These are phyloP conservation scores for Drechslera avenae DNA, from an alignment of 2,329 filamentous ascomycete species.

Conservation along the genomic window DNA sequence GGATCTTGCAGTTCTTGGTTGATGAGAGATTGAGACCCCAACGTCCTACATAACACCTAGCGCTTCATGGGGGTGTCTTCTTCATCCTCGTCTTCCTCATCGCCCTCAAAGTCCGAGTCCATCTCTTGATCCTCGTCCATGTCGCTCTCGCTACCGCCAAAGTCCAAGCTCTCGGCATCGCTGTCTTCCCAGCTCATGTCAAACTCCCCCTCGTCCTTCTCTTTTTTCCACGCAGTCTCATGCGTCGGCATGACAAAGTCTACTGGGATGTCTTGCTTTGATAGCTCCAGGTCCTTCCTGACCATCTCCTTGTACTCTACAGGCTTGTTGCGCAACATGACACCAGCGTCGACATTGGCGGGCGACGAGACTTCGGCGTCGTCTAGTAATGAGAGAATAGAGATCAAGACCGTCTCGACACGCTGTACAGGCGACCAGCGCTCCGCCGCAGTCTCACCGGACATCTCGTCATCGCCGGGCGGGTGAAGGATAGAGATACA, in stretches of 20 bases:
- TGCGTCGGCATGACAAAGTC: conserved; percentile 82
- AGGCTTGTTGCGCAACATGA: conserved; percentile 78
- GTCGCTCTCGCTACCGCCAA: conserved; percentile 68
- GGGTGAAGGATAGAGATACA: conserved; percentile 97
- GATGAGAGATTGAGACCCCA: not conserved
- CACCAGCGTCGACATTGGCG: conserved; percentile 90
- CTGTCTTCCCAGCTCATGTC: conserved; percentile 54
- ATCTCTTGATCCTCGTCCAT: conserved; percentile 63
- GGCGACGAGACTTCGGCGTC: conserved; percentile 92
- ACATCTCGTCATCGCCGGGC: conserved; percentile 90
- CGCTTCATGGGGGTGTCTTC: conserved; percentile 25
- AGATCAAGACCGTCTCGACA: conserved; percentile 92
- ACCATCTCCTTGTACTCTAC: conserved; percentile 73
- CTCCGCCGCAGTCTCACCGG: conserved; percentile 86
- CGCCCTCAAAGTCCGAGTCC: conserved; percentile 64
- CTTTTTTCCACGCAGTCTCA: conserved; percentile 65
- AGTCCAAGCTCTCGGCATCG: conserved; percentile 62
- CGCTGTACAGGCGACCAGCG: conserved; percentile 94
- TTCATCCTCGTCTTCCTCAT: conserved; percentile 44
- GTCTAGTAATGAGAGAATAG: conserved; percentile 87
- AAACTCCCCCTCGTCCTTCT: conserved; percentile 68
- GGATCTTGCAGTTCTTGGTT: not conserved
- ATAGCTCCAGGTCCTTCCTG: conserved; percentile 70
- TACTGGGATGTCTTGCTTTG: conserved; percentile 77
- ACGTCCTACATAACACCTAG: not conserved